Conservation (phyloP, 2,329 filamentous ascomycete species). For the Diplodia seriata region DNA sequence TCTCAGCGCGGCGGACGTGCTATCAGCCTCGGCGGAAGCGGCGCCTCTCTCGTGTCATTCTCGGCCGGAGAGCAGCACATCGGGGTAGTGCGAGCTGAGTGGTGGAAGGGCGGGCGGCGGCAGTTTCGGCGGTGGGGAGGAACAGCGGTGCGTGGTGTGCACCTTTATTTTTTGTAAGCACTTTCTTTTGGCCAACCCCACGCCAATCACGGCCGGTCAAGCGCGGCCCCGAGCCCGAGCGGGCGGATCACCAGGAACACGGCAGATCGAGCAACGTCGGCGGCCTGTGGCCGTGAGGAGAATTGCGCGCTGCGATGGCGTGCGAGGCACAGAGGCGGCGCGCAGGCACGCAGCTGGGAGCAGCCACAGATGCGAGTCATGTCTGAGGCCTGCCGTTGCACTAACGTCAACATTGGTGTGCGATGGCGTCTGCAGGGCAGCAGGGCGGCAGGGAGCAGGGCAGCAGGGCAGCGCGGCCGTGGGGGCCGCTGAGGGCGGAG, state of each 20-base stretch:
- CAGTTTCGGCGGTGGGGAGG: background rate
- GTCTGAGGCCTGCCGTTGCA: slow-evolving; percentile 2
- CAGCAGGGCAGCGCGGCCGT: slow-evolving; percentile 7
- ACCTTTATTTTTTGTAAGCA: slow-evolving; percentile 28
- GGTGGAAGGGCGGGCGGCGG: background rate
- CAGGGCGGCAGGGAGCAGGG: background rate
- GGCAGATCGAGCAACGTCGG: slow-evolving; percentile 12
- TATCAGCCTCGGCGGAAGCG: slow-evolving; percentile 20
- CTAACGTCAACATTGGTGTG: slow-evolving; percentile 7
- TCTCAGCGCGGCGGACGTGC: background rate
- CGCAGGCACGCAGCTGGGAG: background rate
- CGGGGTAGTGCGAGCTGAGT: background rate
- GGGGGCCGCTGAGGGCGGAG: slow-evolving; percentile 12
- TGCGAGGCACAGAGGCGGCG: background rate
- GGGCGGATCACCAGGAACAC: slow-evolving; percentile 29
- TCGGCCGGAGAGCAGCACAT: slow-evolving; percentile 1
- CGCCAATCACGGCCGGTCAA: slow-evolving; percentile 14
- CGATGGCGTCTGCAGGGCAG: slow-evolving; percentile 26
- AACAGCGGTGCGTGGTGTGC: background rate
- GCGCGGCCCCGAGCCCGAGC: slow-evolving; percentile 25
- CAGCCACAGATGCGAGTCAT: slow-evolving; percentile 22
- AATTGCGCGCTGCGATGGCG: slow-evolving; percentile 14
- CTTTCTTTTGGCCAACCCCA: slow-evolving; percentile 18
- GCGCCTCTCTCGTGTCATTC: slow-evolving; percentile 4
- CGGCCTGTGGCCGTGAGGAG: background rate